These are phyloP conservation scores for Leccinum broughii DNA, from an alignment of 768 basidiomycete genomes.

Conservation along the genomic window DNA sequence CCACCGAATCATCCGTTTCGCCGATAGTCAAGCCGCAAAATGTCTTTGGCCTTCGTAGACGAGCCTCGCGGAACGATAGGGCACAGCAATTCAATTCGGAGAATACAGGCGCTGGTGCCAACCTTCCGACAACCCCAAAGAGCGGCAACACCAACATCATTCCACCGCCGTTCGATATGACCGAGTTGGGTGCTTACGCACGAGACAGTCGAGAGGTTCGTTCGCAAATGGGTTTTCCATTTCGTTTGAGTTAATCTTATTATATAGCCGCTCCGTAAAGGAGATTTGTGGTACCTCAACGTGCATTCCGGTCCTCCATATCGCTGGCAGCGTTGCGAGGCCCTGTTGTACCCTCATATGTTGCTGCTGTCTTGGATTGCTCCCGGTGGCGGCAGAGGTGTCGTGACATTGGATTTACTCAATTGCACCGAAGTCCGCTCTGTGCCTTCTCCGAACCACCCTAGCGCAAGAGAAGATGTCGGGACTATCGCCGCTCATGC, in stretches of 20 bases:
- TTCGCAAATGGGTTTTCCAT: background rate
- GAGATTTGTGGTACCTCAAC: constrained; percentile 88
- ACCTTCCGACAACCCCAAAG: constrained; percentile 27
- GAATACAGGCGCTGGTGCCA: constrained; percentile 7
- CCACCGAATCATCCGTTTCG: constrained; percentile 42
- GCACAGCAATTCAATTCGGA: constrained; percentile 16
- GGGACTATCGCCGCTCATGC: constrained; percentile 78
- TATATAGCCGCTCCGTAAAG: constrained; percentile 80
- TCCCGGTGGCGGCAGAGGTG: constrained; percentile 77
- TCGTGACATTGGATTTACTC: constrained; percentile 82
- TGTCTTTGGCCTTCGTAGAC: constrained; percentile 37
- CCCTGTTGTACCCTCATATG: constrained; percentile 79
- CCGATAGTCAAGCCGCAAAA: constrained; percentile 32
- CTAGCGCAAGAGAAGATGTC: constrained; percentile 79
- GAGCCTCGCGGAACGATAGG: constrained; percentile 30
- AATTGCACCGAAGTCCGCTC: constrained; percentile 87
- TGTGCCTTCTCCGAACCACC: constrained; percentile 79
- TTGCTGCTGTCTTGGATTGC: constrained; percentile 87
- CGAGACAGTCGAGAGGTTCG: constrained; percentile 45
- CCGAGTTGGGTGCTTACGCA: constrained; percentile 45
- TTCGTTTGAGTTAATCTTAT: constrained; percentile 11
- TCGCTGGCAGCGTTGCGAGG: constrained; percentile 80
- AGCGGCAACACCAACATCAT: constrained; percentile 36
- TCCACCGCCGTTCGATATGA: constrained; percentile 48
- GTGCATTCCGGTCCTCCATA: constrained; percentile 82